Conservation (phyloP, 164 flowering plant genomes). For the Magnolia changhungtana region DNA sequence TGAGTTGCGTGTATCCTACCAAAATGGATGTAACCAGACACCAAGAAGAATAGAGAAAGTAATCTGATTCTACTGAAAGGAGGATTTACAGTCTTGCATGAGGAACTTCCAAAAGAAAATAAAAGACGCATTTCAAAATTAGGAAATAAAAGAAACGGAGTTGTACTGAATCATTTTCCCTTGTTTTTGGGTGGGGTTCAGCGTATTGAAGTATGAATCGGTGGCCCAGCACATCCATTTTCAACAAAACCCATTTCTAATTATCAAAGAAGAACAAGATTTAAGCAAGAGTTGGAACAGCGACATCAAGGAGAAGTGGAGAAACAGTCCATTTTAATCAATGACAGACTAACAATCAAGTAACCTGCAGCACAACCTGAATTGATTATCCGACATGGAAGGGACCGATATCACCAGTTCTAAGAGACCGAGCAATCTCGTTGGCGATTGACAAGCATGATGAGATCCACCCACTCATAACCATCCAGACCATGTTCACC, state of each 20-base stretch:
- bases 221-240: background rate
- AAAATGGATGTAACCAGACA: too few species aligned
- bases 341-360: background rate
- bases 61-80: too few species aligned
- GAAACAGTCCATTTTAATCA: background rate
- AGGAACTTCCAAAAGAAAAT: too few species aligned
- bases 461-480: slow-evolving; percentile 64
- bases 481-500: slow-evolving; percentile 64
- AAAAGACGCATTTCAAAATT: too few species aligned
- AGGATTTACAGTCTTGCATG: too few species aligned
- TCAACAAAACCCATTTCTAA: background rate
- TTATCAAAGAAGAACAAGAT: background rate
- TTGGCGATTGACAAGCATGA: slow-evolving; percentile 72
- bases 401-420: slow-evolving; percentile 75
- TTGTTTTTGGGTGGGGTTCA: too few species aligned
- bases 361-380: slow-evolving; percentile 1
- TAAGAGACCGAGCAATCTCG: slow-evolving; percentile 62
- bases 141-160: too few species aligned
- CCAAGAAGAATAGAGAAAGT: too few species aligned
- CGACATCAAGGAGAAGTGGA: background rate
- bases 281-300: background rate
- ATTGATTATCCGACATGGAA: slow-evolving; percentile 62
- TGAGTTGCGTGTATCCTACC: too few species aligned
- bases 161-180: too few species aligned
- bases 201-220: too few species aligned